Evolutionary conservation across 148 eudicot species (phyloP).

Genomic region (Tetragonia tetragonoides): DNA sequence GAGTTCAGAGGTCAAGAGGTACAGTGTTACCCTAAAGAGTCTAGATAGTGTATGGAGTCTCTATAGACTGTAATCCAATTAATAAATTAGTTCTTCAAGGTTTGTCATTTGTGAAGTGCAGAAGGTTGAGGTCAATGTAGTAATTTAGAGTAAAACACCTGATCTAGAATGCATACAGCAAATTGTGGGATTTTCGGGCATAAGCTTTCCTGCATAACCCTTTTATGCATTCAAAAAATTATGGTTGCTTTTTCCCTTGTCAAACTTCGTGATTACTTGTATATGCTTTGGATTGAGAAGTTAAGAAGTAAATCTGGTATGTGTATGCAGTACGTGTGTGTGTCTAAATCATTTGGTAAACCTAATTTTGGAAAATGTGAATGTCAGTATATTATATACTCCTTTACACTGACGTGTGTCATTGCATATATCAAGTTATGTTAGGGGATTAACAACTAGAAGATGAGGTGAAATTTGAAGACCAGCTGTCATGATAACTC

Average conservation of each 20-base stretch:
- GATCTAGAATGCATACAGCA: neutral
- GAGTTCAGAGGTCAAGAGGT: neutral
- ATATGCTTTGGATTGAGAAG: neutral
- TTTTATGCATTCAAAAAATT: no score
- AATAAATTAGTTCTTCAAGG: neutral
- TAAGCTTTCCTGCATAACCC: no score
- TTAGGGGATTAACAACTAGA: no score
- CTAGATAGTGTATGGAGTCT: neutral
- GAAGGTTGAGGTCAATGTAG: neutral
- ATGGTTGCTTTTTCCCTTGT: no score
- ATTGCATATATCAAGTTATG: no score
- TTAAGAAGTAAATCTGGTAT: neutral
- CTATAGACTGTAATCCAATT: neutral
- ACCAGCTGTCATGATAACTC: no score
- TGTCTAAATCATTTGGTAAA: neutral
- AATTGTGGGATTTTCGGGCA: neutral
- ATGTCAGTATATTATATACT: no score
- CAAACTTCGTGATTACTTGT: no score
- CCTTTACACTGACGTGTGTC: no score
- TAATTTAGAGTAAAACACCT: neutral
- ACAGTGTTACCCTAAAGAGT: neutral
- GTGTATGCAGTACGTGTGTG: no score
- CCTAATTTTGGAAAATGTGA: no score
- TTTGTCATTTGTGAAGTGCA: neutral
- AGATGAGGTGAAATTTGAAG: no score